Evolutionary conservation across 345 rosid species (phyloP).

Genomic region (Brassica juncea): DNA sequence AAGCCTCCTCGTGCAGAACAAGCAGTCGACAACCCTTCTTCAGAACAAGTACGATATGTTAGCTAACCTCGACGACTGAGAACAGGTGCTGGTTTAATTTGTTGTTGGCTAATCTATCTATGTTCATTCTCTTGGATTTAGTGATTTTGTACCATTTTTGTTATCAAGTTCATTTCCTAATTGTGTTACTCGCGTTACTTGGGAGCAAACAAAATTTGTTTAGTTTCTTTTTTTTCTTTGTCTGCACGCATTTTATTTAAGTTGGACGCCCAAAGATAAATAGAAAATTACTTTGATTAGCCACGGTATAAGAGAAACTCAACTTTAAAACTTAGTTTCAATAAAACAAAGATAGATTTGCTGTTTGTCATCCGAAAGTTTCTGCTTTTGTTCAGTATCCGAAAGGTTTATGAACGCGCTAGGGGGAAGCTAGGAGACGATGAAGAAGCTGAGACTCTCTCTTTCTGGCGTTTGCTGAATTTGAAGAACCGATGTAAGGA

Average conservation of each 20-base stretch:
- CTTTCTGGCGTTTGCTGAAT: too few species aligned
- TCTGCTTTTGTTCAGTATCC: too few species aligned
- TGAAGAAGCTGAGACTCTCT: too few species aligned
- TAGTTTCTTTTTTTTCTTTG: not conserved
- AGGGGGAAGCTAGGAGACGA: too few species aligned
- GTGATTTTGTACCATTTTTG: not conserved
- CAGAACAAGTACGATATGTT: not conserved
- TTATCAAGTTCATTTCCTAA: not conserved
- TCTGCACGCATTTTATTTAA: not conserved
- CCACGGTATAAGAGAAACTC: not conserved
- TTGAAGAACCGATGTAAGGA: too few species aligned
- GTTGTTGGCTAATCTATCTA: not conserved
- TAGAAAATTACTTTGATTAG: not conserved
- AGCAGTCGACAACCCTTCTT: not conserved
- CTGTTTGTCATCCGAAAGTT: too few species aligned
- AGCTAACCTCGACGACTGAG: conserved; percentile 1
- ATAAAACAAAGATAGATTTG: too few species aligned
- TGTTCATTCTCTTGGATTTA: not conserved
- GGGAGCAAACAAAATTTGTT: not conserved
- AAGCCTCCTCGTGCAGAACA: not conserved
- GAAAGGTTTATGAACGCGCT: too few species aligned
- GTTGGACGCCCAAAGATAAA: not conserved
- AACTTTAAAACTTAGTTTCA: not conserved
- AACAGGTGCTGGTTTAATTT: not conserved
- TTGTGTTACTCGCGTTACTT: not conserved